phyloP scores from a whole-genome alignment of 2,329 filamentous ascomycete genomes.

The Sporothrix dimorphospora region DNA sequence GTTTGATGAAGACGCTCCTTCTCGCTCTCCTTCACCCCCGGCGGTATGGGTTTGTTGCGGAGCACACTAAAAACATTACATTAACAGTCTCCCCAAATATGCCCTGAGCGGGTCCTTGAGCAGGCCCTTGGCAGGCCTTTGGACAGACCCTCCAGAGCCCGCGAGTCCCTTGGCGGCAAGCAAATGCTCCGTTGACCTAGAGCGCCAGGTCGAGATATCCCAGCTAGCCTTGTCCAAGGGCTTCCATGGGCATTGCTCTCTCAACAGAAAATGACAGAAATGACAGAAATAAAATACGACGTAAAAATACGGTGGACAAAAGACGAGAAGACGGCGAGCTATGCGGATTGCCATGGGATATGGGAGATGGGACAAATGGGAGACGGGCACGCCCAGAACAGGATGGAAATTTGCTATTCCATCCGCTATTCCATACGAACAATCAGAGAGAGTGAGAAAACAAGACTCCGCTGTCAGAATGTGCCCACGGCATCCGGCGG shows the following conservation, averaged over 20 bases:
- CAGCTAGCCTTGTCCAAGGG: slow-evolving; percentile 3
- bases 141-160: too few relatives aligned
- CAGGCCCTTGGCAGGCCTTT: too few relatives aligned
- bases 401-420: slow-evolving; percentile 2
- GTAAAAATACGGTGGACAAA: neutral
- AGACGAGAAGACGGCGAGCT: neutral
- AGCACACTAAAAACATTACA: neutral
- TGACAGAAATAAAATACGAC: neutral
- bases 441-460: neutral
- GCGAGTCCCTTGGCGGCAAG: neutral
- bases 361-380: neutral
- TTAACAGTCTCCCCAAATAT: neutral
- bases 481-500: neutral
- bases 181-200: neutral
- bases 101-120: neutral
- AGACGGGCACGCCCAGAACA: neutral
- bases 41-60: neutral
- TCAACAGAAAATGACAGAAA: neutral
- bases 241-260: neutral
- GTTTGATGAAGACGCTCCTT: slow-evolving; percentile 1
- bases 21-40: neutral
- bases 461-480: neutral
- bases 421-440: neutral
- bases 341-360: neutral
- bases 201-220: neutral